Base-by-base conservation (phyloP, 1,284 basidiomycete genomes). In the Lentinus polychrous region DNA sequence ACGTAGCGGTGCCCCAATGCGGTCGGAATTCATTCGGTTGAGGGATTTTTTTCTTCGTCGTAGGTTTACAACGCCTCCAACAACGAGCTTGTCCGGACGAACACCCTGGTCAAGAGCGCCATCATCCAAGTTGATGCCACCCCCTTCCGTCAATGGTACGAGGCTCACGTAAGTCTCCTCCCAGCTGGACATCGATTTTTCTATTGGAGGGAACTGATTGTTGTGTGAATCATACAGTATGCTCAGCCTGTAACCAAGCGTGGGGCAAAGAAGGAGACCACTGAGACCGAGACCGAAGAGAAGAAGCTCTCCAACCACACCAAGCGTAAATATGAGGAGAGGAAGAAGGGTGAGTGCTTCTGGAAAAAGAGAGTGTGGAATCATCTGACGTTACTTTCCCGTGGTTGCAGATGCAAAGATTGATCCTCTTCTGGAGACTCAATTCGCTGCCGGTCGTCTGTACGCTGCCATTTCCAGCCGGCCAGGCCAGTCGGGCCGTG, bases 101-200 rank as follows among this genome's bases (percentile, higher is more conserved):
- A 97, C 78, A 97, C 94, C 53, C 84, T 97, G 52, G 94, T 97
- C 66, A 96, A 94, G 79, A 78, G 83, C 56, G 88, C 88, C 58
- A 88, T 97, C 72, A 91, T 97, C 71, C 93, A 96, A 70, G 69
- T 97, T 64, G 94, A 97, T 75, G 94, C 94, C 56, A 85, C 93
- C 43, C 94, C 94, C 57, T 97, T 96, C 90, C 83, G 93, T 60
- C 93, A 95, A 74, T 97, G 93, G 93, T 97, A 96, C 68, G 94
- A 97, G 75, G 74, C 91, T 38, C 93, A 96, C 74, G 91, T 93
- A 69, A 60, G 89, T 83, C 31, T 23, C 42, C 15, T 52, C 14
- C 38, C 14, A 17, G 20, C 36, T 43, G 8, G 42, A 22, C 35
- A 14, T 12, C 6, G 35, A 37, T 12, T 37, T 37, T 18, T 15